Base-by-base conservation (phyloP, 1,139 yeast species). In the Zygoascus meyerae region DNA sequence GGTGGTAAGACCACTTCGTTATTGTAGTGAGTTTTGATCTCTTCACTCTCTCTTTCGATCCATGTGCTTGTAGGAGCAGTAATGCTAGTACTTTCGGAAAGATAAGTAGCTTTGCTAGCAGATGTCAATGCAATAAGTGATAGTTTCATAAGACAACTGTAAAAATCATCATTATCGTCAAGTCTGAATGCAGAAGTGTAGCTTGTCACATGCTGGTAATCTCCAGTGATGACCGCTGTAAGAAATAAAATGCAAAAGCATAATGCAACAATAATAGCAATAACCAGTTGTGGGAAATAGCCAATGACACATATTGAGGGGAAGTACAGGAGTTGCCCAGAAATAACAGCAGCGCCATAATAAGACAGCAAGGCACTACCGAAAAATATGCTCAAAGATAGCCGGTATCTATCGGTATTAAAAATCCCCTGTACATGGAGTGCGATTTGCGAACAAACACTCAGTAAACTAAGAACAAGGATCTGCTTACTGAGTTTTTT, bases 121-220 rank as follows among this genome's bases (percentile, higher is more conserved):
- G 83, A 79, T 8, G 83, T 77, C 33, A 83, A 73, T 5, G 86
- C 79, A 44, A 83, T 68, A 48, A 77, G 70, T 0, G 89, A 87
- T 44, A 80, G 62, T 54, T 78, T 78, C 55, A 78, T 69, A 48
- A 81, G 64, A 0, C 81, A 77, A 1, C 83, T 72, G 60, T 79
- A 79, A 57, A 83, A 84, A 60, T 83, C 92, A 59, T 83, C 89
- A 44, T 71, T 63, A 48, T 76, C 61, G 31, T 69, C 62, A 38
- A 72, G 62, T 31, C 60, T 59, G 31, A 59, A 55, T 5, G 64
- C 52, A 31, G 53, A 56, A 40, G 60, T 51, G 47, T 64, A 62
- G 5, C 67, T 68, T 9, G 55, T 60, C 46, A 75, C 63, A 38
- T 74, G 72, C 26, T 74, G 55, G 11, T 78, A 70, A 1, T 84